Evolutionary conservation across 805 yeast genomes (phyloP).

Genomic region (Starmerella cellae): DNA sequence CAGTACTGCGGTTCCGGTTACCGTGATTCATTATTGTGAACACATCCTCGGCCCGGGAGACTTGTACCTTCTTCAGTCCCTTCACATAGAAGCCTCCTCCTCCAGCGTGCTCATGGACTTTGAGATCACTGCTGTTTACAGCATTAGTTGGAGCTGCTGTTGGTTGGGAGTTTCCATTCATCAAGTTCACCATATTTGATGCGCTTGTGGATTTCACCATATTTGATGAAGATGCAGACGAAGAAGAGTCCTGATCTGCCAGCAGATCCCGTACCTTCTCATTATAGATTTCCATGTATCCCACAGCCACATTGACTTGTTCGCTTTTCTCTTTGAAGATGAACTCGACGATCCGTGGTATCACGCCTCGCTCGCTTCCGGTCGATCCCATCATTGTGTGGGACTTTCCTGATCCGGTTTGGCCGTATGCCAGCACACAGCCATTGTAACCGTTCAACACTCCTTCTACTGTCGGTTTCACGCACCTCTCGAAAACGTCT

Average conservation of each 20-base stretch:
- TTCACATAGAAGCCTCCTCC: slow-evolving; percentile 54
- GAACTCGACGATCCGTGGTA: slow-evolving; percentile 57
- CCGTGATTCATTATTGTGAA: slow-evolving; percentile 48
- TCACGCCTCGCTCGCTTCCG: slow-evolving; percentile 41
- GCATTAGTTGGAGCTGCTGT: slow-evolving; percentile 29
- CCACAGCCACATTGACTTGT: slow-evolving; percentile 46
- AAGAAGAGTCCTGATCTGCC: slow-evolving; percentile 36
- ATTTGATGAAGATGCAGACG: neutral
- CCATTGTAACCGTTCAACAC: slow-evolving; percentile 66
- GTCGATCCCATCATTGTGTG: slow-evolving; percentile 60
- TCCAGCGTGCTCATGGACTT: slow-evolving; percentile 31
- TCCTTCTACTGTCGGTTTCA: slow-evolving; percentile 52
- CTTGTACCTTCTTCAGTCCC: slow-evolving; percentile 52
- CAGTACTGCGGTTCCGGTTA: slow-evolving; percentile 39
- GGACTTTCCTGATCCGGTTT: slow-evolving; percentile 65
- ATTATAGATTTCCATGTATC: slow-evolving; percentile 70
- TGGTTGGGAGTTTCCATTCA: slow-evolving; percentile 23
- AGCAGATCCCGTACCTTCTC: slow-evolving; percentile 65
- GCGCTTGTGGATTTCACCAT: neutral
- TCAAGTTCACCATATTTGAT: neutral
- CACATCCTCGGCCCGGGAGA: slow-evolving; percentile 46
- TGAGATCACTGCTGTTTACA: slow-evolving; percentile 18
- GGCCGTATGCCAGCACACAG: slow-evolving; percentile 67
- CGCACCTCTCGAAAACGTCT: slow-evolving; percentile 46
- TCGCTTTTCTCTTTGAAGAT: slow-evolving; percentile 43